Percentiles rank a stretch among this genome's conserved stretches.
Evolutionary conservation across 352 stramenopile genomes (phyloP).

Genomic region (Phytophthora chlamydospora): DNA sequence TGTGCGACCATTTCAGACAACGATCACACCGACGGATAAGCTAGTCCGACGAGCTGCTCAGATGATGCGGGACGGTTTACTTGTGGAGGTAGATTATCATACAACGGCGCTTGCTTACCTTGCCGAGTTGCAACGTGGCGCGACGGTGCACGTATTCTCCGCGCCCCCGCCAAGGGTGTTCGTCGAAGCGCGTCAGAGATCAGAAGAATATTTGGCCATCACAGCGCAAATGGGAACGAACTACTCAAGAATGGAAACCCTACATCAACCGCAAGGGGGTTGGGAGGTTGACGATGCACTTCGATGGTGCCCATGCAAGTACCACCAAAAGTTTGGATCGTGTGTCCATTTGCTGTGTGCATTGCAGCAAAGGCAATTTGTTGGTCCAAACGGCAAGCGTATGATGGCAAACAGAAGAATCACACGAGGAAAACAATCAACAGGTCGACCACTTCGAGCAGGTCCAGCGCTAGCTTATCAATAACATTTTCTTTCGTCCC

Average conservation of each 20-base stretch:
- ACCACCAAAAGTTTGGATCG: background rate
- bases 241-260: too few species aligned
- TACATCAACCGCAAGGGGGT: too few species aligned
- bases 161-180: background rate
- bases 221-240: too few species aligned
- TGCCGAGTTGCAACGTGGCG: background rate
- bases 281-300: background rate
- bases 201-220: too few species aligned
- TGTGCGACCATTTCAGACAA: background rate
- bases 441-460: background rate
- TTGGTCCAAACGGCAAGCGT: background rate
- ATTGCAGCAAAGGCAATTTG: background rate
- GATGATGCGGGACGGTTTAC: background rate
- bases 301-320: background rate
- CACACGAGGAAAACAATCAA: background rate
- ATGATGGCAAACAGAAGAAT: background rate
- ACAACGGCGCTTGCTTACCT: background rate
- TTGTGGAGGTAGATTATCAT: background rate
- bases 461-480: too few species aligned
- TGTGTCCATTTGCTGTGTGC: background rate
- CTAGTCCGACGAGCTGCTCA: background rate
- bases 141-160: background rate
- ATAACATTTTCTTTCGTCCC: too few species aligned
- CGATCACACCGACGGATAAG: background rate
- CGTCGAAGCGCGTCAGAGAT: too few species aligned